Base-by-base conservation (phyloP, 2,329 filamentous ascomycete species). In the Exutisphaerella laricina region DNA sequence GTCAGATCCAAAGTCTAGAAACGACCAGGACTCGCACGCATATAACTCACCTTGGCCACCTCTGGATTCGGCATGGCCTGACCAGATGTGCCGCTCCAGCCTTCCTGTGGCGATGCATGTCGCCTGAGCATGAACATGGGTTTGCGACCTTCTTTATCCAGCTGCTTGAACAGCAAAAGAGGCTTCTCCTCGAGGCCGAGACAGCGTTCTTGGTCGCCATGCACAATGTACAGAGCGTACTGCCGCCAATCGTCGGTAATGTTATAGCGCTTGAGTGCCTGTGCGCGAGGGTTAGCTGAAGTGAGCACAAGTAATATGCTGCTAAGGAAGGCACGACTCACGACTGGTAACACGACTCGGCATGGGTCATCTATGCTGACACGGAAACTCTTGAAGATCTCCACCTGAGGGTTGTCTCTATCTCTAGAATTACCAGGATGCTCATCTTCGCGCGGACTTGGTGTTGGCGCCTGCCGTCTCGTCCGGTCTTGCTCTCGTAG, bases 381-480 rank as follows among this genome's bases (percentile, higher is more conserved):
- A 28, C 90, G 83, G 77, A 98, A 98, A 1, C 87, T 94, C 66
- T 98, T 98, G 80, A 97, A 97, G 46, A 98, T 96, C 66, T 98
- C 92, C 46, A 96, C 89, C 55, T 72, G 69, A 8, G 70, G 69
- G 48, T 73, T 73, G 41, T 63, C 60, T 23, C 53, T 51, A 45
- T 50, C 58, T 46, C 31, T 46, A 28, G 36, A 51, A 25, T 37
- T 45, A 30, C 49, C 51, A 32, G 56, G 54, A 18, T 43, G 45
- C 40, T 57, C 58, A 28, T 60, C 56, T 32, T 62, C 60, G 46
- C 56, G 42, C 16, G 56, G 60, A 45, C 54, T 59, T 17, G 58
- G 57, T 10, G 55, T 57, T 3, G 59, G 55, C 28, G 56, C 53
- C 39, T 61, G 58, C 34, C 54, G 46, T 46, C 59, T 48, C 37